phyloP scores from a whole-genome alignment of 176 grass and related monocot genomes.

The Aegilops sharonensis region DNA sequence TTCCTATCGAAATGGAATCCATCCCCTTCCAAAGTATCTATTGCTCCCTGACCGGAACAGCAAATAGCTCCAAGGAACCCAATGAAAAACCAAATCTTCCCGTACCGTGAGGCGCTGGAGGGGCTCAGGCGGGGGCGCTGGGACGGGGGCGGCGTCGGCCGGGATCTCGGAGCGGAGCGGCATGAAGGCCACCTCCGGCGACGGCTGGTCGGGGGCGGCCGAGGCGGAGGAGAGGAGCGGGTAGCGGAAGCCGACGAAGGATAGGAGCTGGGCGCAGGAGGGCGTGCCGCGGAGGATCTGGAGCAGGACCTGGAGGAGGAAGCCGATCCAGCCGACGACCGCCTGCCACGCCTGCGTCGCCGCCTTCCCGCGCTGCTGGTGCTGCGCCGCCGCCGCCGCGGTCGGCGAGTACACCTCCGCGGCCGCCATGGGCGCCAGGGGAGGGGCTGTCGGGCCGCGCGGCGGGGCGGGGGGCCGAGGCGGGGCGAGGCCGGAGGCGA shows the following conservation, averaged over 20 bases:
- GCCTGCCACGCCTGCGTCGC: conserved; percentile 74
- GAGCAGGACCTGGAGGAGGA: conserved; percentile 76
- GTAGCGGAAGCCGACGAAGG: conserved; percentile 87
- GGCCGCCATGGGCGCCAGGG: conserved; percentile 46
- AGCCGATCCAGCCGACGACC: conserved; percentile 74
- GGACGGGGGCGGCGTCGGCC: conserved; percentile 45
- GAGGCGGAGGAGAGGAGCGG: conserved; percentile 59
- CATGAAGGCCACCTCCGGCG: conserved; percentile 68
- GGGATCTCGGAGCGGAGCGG: conserved; percentile 72
- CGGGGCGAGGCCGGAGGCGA: conserved; percentile 15
- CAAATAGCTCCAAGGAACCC: conserved; percentile 3
- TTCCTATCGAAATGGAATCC: conserved; percentile 7
- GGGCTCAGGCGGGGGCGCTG: conserved; percentile 32
- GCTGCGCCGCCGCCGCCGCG: conserved; percentile 41
- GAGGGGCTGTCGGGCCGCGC: conserved; percentile 7
- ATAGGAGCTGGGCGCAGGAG: conserved; percentile 81
- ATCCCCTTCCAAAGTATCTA: conserved; percentile 12
- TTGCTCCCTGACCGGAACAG: neutral
- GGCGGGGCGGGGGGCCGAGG: neutral
- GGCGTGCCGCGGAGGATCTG: conserved; percentile 90
- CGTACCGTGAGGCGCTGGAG: conserved; percentile 72
- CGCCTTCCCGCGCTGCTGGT: conserved; percentile 54
- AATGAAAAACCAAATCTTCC: conserved; percentile 34
- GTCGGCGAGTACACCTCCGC: conserved; percentile 58
- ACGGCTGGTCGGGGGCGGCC: conserved; percentile 33